phyloP scores from a whole-genome alignment of 306 rosid genomes.

The Pterocarpus santalinus region DNA sequence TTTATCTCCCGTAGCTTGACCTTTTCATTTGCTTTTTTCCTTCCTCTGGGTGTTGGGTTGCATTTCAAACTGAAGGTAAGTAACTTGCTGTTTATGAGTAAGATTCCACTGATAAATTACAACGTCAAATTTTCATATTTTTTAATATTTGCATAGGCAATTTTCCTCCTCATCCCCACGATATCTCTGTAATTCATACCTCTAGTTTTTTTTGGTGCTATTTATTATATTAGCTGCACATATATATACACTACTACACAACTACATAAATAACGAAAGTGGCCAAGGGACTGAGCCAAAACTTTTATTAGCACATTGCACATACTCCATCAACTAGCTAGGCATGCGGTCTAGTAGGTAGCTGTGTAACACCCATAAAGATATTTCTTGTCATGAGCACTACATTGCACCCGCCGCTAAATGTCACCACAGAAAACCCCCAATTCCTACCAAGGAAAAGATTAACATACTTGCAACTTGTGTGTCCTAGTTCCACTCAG shows the following conservation, averaged over 20 bases:
- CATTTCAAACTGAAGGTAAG: constrained; percentile 3
- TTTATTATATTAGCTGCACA: neutral
- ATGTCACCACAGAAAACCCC: neutral
- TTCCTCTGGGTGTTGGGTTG: neutral
- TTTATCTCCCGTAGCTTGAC: neutral
- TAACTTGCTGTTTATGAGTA: neutral
- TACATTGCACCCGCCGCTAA: constrained; percentile 28
- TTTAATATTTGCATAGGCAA: neutral
- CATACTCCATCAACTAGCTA: neutral
- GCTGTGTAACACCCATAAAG: constrained; percentile 7
- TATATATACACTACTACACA: neutral
- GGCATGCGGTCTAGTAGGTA: neutral
- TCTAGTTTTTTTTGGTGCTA: constrained; percentile 10
- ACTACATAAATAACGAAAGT: neutral
- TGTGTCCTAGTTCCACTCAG: neutral
- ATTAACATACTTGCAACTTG: neutral
- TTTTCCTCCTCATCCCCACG: neutral
- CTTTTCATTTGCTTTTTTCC: neutral
- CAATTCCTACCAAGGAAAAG: neutral
- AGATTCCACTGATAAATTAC: neutral
- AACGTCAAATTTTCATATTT: neutral
- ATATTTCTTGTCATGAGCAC: constrained; percentile 4
- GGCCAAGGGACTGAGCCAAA: neutral
- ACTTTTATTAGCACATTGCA: neutral
- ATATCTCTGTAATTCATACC: neutral